These are phyloP conservation scores for Tillandsia leiboldiana DNA, from an alignment of 176 grass and related monocot genomes.

Conservation along the genomic window DNA sequence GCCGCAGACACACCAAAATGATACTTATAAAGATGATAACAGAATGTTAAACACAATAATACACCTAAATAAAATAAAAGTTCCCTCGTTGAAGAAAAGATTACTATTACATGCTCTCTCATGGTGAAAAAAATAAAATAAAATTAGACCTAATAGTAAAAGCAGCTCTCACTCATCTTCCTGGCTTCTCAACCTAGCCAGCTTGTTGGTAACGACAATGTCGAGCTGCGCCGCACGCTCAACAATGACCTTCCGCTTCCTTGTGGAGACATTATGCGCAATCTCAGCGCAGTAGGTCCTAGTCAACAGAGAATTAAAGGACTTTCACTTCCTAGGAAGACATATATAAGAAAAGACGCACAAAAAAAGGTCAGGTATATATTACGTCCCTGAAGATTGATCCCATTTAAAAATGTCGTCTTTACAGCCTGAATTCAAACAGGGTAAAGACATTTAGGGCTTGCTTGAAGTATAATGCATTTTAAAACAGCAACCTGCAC, in stretches of 20 bases:
- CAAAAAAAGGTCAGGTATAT: no score
- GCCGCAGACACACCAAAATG: not conserved
- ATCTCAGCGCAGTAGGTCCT: slow-evolving; percentile 19
- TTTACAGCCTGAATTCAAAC: no score
- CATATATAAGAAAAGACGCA: not conserved
- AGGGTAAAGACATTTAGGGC: no score
- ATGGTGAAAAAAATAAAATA: not conserved
- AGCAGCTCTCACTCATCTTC: slow-evolving; percentile 13
- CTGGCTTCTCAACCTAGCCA: slow-evolving; percentile 7
- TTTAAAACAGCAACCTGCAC: no score
- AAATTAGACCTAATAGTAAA: not conserved
- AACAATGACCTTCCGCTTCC: slow-evolving; percentile 11
- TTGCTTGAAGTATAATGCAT: no score
- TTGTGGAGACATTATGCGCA: slow-evolving; percentile 12
- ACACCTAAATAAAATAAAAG: not conserved
- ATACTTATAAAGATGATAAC: not conserved
- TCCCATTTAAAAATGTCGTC: no score
- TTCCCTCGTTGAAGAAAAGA: not conserved
- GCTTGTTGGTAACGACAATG: slow-evolving; percentile 19
- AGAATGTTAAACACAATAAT: not conserved
- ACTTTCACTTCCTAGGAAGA: not conserved
- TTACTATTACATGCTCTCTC: not conserved
- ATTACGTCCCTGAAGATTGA: no score
- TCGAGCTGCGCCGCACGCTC: slow-evolving; percentile 13
- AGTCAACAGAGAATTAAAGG: not conserved